phyloP scores from a whole-genome alignment of 2,329 filamentous ascomycete species.

The Cladosporium sp. region DNA sequence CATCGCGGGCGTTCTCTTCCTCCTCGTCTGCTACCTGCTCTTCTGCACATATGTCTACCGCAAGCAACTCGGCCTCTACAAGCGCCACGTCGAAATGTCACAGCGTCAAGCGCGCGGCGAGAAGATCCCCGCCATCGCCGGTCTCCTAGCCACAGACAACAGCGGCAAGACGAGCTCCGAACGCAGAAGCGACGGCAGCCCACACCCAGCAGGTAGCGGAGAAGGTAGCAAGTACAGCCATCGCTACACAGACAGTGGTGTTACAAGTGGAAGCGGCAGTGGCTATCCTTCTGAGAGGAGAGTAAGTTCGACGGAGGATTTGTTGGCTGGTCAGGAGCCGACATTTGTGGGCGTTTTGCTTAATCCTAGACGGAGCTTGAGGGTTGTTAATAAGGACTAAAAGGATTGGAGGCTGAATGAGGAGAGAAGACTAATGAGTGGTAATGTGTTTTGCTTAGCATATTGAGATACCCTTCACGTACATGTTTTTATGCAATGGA shows the following conservation, averaged over 20 bases:
- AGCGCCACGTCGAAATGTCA: constrained; percentile 66
- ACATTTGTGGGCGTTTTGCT: constrained; percentile 68
- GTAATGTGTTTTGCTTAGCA: background rate
- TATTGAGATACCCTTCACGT: constrained; percentile 20
- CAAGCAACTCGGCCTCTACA: constrained; percentile 69
- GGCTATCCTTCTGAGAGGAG: constrained; percentile 39
- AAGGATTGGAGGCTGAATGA: background rate
- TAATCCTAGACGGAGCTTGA: constrained; percentile 67
- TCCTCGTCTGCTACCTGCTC: constrained; percentile 65
- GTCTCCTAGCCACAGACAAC: constrained; percentile 33
- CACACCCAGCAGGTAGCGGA: constrained; percentile 24
- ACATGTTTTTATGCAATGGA: background rate
- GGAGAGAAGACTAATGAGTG: background rate
- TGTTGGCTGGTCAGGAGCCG: constrained; percentile 65
- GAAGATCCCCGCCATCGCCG: constrained; percentile 35
- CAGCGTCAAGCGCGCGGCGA: constrained; percentile 57
- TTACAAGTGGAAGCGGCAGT: constrained; percentile 33
- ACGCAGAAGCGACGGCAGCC: constrained; percentile 28
- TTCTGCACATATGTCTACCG: constrained; percentile 75
- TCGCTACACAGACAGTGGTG: constrained; percentile 26
- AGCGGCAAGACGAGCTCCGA: constrained; percentile 28
- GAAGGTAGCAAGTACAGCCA: constrained; percentile 31
- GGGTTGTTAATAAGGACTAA: constrained; percentile 66
- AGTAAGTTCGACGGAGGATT: constrained; percentile 52
- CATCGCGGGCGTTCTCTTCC: constrained; percentile 65